These are phyloP conservation scores for Globisporangium sylvaticum DNA, from an alignment of 352 stramenopile genomes.

Conservation along the genomic window DNA sequence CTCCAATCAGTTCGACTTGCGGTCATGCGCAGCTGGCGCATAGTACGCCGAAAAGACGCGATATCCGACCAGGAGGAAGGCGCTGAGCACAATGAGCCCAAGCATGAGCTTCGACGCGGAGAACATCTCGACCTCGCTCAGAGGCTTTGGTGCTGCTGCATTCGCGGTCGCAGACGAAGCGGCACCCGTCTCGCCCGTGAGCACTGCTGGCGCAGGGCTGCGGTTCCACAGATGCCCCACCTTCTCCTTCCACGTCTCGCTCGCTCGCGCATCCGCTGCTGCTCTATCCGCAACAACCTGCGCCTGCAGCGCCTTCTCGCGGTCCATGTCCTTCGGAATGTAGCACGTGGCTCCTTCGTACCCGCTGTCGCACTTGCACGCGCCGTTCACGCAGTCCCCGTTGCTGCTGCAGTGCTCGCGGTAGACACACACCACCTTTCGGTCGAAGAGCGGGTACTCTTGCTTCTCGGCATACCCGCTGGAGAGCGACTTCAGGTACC, in stretches of 20 bases:
- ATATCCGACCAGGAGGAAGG: slow-evolving; percentile 40
- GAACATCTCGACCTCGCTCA: slow-evolving; percentile 20
- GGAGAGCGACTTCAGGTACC: slow-evolving; percentile 71
- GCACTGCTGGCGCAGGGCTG: slow-evolving; percentile 18
- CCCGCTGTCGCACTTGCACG: slow-evolving; percentile 62
- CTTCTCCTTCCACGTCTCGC: slow-evolving; percentile 62
- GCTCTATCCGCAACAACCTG: slow-evolving; percentile 21
- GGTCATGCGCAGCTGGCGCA: slow-evolving; percentile 4
- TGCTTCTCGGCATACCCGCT: slow-evolving; percentile 40
- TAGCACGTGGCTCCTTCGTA: slow-evolving; percentile 85
- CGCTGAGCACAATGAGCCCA: slow-evolving; percentile 35
- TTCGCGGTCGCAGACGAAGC: not conserved
- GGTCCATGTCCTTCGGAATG: slow-evolving; percentile 56
- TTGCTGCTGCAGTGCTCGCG: slow-evolving; percentile 79
- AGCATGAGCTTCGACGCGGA: slow-evolving; percentile 39
- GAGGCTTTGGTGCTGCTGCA: slow-evolving; percentile 6
- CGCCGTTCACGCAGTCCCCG: slow-evolving; percentile 79
- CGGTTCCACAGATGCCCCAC: slow-evolving; percentile 57
- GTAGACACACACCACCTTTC: slow-evolving; percentile 58
- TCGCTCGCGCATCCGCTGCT: slow-evolving; percentile 20
- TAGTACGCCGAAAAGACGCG: slow-evolving; percentile 30
- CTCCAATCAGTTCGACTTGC: slow-evolving; percentile 29
- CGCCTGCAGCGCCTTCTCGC: slow-evolving; percentile 23
- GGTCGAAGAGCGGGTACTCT: slow-evolving; percentile 35
- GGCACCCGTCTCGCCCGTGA: not conserved